Conservation (phyloP, 192 early-diverging fungal species). For the Coemansia sp. region DNA sequence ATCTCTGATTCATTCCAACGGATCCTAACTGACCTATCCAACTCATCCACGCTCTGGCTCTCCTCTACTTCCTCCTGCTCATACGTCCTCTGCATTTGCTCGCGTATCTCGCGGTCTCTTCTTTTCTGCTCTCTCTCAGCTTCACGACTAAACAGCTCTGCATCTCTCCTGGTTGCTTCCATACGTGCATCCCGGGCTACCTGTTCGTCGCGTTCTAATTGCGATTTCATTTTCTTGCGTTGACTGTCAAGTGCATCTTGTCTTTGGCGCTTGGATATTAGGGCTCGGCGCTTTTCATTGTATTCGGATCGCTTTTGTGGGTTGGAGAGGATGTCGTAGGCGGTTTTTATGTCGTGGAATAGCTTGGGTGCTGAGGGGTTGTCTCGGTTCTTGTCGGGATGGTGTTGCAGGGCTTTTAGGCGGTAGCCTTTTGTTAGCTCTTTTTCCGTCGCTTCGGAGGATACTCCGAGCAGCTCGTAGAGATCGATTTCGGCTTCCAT, state of each 20-base stretch:
- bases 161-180: constrained; percentile 15
- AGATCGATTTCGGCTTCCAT: constrained; percentile 24
- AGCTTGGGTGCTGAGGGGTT: constrained; percentile 21
- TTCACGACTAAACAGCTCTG: constrained; percentile 31
- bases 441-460: constrained; percentile 64
- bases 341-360: constrained; percentile 34
- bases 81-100: constrained; percentile 15
- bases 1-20: constrained; percentile 17
- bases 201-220: constrained; percentile 33
- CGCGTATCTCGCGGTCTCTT: constrained; percentile 27
- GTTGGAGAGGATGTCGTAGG: constrained; percentile 30
- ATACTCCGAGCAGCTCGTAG: constrained; percentile 85
- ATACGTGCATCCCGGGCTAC: constrained; percentile 10
- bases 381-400: constrained; percentile 86
- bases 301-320: constrained; percentile 23
- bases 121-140: constrained; percentile 14
- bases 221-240: constrained; percentile 44
- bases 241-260: constrained; percentile 18
- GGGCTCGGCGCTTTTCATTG: constrained; percentile 24
- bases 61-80: constrained; percentile 10
- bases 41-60: constrained; percentile 33
- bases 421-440: constrained; percentile 79
- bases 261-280: constrained; percentile 42
- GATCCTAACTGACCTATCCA: constrained; percentile 31
- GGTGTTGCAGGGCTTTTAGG: constrained; percentile 75